A percentile compares a stretch with the other conserved stretches of the same genome.
Conservation (phyloP, 345 rosid genomes). For the Camelina hispida region DNA sequence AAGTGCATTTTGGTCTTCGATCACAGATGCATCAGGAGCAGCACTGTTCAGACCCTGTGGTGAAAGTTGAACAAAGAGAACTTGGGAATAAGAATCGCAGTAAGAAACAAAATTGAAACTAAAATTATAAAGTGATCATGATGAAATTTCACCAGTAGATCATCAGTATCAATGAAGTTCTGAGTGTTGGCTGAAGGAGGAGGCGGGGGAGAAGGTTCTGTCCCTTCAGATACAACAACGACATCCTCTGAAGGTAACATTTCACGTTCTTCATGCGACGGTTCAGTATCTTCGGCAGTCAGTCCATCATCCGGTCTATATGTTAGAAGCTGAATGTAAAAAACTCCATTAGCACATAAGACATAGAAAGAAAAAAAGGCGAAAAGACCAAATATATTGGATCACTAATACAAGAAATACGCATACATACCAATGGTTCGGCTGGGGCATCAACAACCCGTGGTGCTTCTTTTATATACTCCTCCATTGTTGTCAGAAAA, state of each 20-base stretch:
- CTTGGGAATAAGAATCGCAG: neutral
- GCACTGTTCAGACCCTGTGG: slow-evolving; percentile 70
- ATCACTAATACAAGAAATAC: slow-evolving; percentile 9
- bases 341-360: slow-evolving; percentile 28
- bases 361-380: neutral
- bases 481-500: slow-evolving; percentile 94
- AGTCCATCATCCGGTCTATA: slow-evolving; percentile 80
- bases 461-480: slow-evolving; percentile 96
- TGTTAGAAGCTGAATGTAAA: slow-evolving; percentile 68
- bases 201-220: slow-evolving; percentile 50
- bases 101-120: neutral
- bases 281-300: slow-evolving; percentile 56
- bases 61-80: slow-evolving; percentile 24
- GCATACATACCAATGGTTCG: slow-evolving; percentile 69
- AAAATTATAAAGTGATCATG: slow-evolving; percentile 8
- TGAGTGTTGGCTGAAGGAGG: slow-evolving; percentile 60
- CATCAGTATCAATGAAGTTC: slow-evolving; percentile 68
- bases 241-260: slow-evolving; percentile 56
- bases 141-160: slow-evolving; percentile 67
- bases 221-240: slow-evolving; percentile 52
- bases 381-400: neutral
- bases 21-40: slow-evolving; percentile 64
- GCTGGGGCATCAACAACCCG: slow-evolving; percentile 75
- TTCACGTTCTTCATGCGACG: slow-evolving; percentile 62
- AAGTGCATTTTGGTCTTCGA: slow-evolving; percentile 89